These are phyloP conservation scores for Drechslera avenae DNA, from an alignment of 2,329 filamentous ascomycete species.

Conservation along the genomic window DNA sequence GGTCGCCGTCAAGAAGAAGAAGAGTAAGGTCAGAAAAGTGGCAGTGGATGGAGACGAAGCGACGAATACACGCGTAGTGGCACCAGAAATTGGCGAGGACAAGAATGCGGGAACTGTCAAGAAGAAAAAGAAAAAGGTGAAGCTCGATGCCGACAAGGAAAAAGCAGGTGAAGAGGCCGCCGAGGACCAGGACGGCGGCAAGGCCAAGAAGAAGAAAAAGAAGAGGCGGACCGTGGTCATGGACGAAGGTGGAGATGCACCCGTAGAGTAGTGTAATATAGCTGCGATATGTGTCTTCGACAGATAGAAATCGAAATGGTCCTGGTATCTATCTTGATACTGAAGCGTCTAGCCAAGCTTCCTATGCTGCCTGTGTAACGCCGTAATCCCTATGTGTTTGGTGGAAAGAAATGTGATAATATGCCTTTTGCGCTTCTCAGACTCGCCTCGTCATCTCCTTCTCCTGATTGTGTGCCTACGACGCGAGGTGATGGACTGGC, in stretches of 20 bases:
- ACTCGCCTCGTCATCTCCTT: not conserved
- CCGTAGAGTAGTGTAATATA: slow-evolving; percentile 11
- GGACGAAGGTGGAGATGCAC: slow-evolving; percentile 29
- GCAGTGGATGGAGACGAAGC: slow-evolving; percentile 61
- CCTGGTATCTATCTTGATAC: slow-evolving; percentile 2
- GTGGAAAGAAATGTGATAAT: not conserved
- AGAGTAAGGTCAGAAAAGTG: slow-evolving; percentile 54
- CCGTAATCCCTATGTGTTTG: slow-evolving; percentile 7
- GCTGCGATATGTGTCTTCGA: not conserved
- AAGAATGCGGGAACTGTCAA: slow-evolving; percentile 22
- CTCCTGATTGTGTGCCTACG: no score
- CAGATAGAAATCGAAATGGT: slow-evolving; percentile 2
- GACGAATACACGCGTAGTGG: slow-evolving; percentile 51
- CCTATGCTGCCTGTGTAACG: slow-evolving; percentile 2
- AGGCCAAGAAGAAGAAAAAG: slow-evolving; percentile 51
- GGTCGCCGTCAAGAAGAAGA: slow-evolving; percentile 67
- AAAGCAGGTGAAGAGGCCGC: slow-evolving; percentile 18
- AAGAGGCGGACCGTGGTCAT: slow-evolving; percentile 47
- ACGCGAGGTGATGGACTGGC: no score
- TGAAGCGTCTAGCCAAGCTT: not conserved
- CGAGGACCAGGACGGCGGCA: slow-evolving; percentile 39
- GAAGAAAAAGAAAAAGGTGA: slow-evolving; percentile 53
- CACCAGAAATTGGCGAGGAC: slow-evolving; percentile 16
- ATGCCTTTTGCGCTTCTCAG: not conserved
- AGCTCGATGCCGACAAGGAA: slow-evolving; percentile 25